Conservation (phyloP, 2,329 filamentous ascomycete species). For the Colletotrichum spinosum region DNA sequence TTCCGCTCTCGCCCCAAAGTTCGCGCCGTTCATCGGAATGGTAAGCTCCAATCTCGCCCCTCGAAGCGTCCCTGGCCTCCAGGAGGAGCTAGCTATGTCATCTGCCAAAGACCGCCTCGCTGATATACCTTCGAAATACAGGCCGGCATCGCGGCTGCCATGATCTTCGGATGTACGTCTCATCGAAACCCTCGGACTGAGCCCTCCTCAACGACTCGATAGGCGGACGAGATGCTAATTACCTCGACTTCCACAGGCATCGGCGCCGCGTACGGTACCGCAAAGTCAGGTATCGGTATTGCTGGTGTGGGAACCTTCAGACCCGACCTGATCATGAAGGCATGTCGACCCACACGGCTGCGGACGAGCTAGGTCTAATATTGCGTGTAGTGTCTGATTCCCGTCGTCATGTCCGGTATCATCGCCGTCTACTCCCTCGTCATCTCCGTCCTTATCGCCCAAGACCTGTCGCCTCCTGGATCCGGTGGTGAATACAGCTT, state of each 20-base stretch:
- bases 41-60: conserved; percentile 65
- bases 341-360: conserved; percentile 47
- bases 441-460: conserved; percentile 94
- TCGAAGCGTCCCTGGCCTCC: conserved; percentile 17
- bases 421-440: conserved; percentile 98
- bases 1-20: conserved; percentile 77
- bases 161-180: conserved; percentile 82
- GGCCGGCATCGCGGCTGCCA: conserved; percentile 83
- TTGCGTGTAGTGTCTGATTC: conserved; percentile 76
- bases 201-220: conserved; percentile 32
- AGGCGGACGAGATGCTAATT: conserved; percentile 21
- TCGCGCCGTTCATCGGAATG: conserved; percentile 91
- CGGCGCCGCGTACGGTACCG: conserved; percentile 88
- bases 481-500: conserved; percentile 77
- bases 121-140: conserved; percentile 50
- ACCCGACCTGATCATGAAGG: conserved; percentile 93
- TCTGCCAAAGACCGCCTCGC: conserved; percentile 34
- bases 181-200: conserved; percentile 43
- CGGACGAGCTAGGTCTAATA: conserved; percentile 1
- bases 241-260: conserved; percentile 54
- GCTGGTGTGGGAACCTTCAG: conserved; percentile 86
- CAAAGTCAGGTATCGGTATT: conserved; percentile 90
- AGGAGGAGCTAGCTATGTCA: conserved; percentile 10
- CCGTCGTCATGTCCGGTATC: conserved; percentile 98
- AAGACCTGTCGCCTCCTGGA: conserved; percentile 82